phyloP scores from a whole-genome alignment of 2,329 filamentous ascomycete genomes.

The Lachnellula arida region DNA sequence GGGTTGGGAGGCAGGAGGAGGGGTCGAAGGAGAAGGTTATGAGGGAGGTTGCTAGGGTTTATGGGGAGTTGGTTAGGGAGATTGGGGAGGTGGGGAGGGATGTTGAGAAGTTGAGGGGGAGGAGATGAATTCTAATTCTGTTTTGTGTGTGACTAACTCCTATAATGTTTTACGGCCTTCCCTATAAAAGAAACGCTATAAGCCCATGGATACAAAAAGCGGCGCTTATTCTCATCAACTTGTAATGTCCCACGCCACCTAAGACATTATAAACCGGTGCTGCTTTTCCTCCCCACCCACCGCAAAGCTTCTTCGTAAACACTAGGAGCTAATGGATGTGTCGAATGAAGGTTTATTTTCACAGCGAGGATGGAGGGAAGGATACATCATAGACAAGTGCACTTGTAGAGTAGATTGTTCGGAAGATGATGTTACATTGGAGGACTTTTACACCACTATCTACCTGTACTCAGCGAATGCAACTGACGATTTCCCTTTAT shows the following conservation, averaged over 20 bases:
- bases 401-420: neutral
- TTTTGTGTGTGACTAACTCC: too few relatives aligned
- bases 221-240: too few relatives aligned
- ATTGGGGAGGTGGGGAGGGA: slow-evolving; percentile 29
- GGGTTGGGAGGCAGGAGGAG: too few relatives aligned
- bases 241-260: too few relatives aligned
- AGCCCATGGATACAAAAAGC: too few relatives aligned
- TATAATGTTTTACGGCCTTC: too few relatives aligned
- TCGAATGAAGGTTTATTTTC: too few relatives aligned
- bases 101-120: slow-evolving; percentile 28
- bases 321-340: neutral
- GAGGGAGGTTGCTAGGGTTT: slow-evolving; percentile 32
- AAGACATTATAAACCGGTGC: too few relatives aligned
- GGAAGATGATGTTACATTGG: neutral
- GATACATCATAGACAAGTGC: too few relatives aligned
- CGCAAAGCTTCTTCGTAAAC: too few relatives aligned
- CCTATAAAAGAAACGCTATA: too few relatives aligned
- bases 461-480: neutral
- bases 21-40: slow-evolving; percentile 31
- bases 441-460: neutral
- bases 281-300: too few relatives aligned
- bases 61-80: slow-evolving; percentile 28
- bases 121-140: neutral
- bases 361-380: neutral
- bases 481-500: neutral